These are phyloP conservation scores for Penicillium herquei DNA, from an alignment of 495 filamentous ascomycete genomes.

Conservation along the genomic window DNA sequence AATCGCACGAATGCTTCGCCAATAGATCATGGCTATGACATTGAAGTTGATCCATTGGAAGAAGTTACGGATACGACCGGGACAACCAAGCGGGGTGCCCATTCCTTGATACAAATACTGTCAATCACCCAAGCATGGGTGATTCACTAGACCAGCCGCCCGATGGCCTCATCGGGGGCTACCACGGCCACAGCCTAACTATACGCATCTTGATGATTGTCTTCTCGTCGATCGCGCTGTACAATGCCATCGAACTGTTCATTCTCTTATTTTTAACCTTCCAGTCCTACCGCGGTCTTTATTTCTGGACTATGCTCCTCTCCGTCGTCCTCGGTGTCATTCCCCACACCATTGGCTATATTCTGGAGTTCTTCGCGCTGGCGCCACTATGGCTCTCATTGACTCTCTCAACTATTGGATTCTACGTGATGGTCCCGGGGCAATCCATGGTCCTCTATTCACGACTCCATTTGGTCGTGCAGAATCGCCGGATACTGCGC, in stretches of 20 bases:
- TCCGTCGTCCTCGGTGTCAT: constrained; percentile 48
- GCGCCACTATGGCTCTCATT: constrained; percentile 37
- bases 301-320: constrained; percentile 51
- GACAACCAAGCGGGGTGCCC: constrained; percentile 6
- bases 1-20: constrained; percentile 10
- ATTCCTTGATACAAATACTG: background rate
- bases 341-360: constrained; percentile 53
- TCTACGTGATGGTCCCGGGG: constrained; percentile 61
- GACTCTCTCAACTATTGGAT: constrained; percentile 50
- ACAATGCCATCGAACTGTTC: constrained; percentile 52
- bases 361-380: constrained; percentile 52
- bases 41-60: constrained; percentile 9
- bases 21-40: constrained; percentile 18
- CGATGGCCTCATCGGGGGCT: constrained; percentile 37
- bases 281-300: constrained; percentile 43
- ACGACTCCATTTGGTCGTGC: constrained; percentile 59
- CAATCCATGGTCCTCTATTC: constrained; percentile 69
- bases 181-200: constrained; percentile 25
- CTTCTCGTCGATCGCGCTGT: constrained; percentile 49
- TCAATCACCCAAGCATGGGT: constrained; percentile 5
- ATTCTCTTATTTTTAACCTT: constrained; percentile 50
- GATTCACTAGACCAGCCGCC: constrained; percentile 24
- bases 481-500: constrained; percentile 46
- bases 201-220: constrained; percentile 45
- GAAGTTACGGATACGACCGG: constrained; percentile 7